Evolutionary conservation across 2,329 filamentous ascomycete genomes (phyloP).

Genomic region (Fusarium sp.): DNA sequence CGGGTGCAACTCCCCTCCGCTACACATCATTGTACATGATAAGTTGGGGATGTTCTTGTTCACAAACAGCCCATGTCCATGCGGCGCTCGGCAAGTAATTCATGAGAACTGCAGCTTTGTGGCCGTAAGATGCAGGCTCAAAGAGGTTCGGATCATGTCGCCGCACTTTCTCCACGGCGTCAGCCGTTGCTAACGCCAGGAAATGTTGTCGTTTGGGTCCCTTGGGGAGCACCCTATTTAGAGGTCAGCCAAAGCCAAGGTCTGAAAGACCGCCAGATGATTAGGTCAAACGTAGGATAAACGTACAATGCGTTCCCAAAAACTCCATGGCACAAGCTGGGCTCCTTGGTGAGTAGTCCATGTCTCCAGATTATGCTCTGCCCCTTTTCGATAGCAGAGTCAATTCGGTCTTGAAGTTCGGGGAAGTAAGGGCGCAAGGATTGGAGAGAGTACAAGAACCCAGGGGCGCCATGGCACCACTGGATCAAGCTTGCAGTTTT

Average conservation of each 20-base stretch:
- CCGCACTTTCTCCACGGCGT: slow-evolving; percentile 63
- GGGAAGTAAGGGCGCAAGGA: slow-evolving; percentile 69
- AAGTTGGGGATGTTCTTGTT: slow-evolving; percentile 50
- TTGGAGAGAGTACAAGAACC: slow-evolving; percentile 69
- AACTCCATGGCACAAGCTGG: slow-evolving; percentile 74
- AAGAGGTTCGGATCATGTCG: slow-evolving; percentile 51
- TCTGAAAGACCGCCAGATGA: slow-evolving; percentile 48
- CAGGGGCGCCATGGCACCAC: slow-evolving; percentile 76
- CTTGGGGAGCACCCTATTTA: slow-evolving; percentile 48
- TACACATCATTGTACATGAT: slow-evolving; percentile 55
- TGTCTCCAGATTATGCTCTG: slow-evolving; percentile 66
- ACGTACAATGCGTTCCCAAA: slow-evolving; percentile 72
- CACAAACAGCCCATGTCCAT: slow-evolving; percentile 54
- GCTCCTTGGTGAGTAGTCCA: slow-evolving; percentile 72
- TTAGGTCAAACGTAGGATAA: slow-evolving; percentile 49
- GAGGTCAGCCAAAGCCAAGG: slow-evolving; percentile 40
- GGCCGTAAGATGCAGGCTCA: slow-evolving; percentile 54
- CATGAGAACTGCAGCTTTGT: slow-evolving; percentile 49
- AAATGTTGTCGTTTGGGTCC: slow-evolving; percentile 63
- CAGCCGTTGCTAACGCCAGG: slow-evolving; percentile 66
- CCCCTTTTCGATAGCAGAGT: slow-evolving; percentile 63
- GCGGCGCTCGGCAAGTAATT: slow-evolving; percentile 54
- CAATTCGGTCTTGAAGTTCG: slow-evolving; percentile 63
- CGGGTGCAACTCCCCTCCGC: slow-evolving; percentile 33
- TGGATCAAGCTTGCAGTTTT: slow-evolving; percentile 65